Percentiles rank a stretch among this genome's conserved stretches.
These are phyloP conservation scores for Candida nanaspora DNA, from an alignment of 805 yeast species.

Conservation along the genomic window DNA sequence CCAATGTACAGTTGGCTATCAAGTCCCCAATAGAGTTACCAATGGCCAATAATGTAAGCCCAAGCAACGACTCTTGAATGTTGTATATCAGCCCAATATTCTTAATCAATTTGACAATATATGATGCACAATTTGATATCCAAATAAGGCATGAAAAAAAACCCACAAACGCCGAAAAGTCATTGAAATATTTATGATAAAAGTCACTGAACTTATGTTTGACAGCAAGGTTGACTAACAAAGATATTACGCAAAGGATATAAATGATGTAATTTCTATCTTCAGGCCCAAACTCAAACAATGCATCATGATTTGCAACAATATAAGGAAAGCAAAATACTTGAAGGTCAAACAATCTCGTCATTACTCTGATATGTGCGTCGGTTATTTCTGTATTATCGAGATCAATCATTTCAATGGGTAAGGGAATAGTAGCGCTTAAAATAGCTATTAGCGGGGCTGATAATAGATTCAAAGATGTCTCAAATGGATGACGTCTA, in stretches of 20 bases:
- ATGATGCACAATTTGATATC: constrained; percentile 23
- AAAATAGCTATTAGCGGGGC: constrained; percentile 18
- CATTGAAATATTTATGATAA: neutral
- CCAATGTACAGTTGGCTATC: constrained; percentile 40
- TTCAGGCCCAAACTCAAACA: neutral
- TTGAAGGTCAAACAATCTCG: constrained; percentile 22
- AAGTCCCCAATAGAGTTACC: constrained; percentile 48
- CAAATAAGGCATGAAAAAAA: constrained; percentile 21
- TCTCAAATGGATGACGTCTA: constrained; percentile 13
- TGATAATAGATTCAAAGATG: constrained; percentile 14
- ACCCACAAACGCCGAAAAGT: constrained; percentile 14
- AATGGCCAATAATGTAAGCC: constrained; percentile 39
- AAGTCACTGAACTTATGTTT: neutral
- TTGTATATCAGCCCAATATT: constrained; percentile 37
- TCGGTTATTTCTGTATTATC: constrained; percentile 7
- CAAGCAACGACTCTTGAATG: constrained; percentile 40
- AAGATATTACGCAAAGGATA: neutral
- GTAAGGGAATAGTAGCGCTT: constrained; percentile 22
- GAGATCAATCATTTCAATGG: constrained; percentile 7
- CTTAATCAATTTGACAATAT: constrained; percentile 27
- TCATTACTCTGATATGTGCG: constrained; percentile 6
- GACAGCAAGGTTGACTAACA: neutral
- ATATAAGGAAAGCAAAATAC: constrained; percentile 13
- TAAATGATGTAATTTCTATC: no score
- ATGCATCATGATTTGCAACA: neutral